Percentiles rank a stretch among this genome's conserved stretches.
Evolutionary conservation across 1,284 basidiomycete genomes (phyloP).

Genomic region (Ustilago cynodontis): DNA sequence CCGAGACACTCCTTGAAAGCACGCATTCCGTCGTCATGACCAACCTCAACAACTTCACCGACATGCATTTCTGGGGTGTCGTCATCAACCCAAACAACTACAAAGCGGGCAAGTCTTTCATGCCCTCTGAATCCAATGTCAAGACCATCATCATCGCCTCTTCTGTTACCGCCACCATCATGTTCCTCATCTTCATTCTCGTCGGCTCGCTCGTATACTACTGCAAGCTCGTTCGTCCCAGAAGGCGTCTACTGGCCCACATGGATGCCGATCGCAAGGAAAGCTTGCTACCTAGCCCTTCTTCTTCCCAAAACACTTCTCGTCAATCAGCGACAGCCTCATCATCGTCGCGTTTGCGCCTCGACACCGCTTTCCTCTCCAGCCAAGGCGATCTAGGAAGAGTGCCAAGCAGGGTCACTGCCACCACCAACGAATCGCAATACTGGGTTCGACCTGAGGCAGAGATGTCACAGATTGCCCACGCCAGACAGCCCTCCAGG

Average conservation of each 20-base stretch:
- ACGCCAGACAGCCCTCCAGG: slow-evolving; percentile 18
- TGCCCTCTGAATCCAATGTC: slow-evolving; percentile 15
- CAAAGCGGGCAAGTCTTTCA: slow-evolving; percentile 34
- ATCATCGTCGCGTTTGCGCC: slow-evolving; percentile 29
- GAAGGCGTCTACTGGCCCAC: slow-evolving; percentile 16
- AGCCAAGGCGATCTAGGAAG: slow-evolving; percentile 37
- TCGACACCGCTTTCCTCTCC: slow-evolving; percentile 36
- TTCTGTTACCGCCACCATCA: slow-evolving; percentile 31
- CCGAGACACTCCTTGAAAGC: slow-evolving; percentile 29
- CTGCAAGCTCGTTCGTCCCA: slow-evolving; percentile 35
- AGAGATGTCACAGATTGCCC: slow-evolving; percentile 2
- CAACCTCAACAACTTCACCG: slow-evolving; percentile 32
- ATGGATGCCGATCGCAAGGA: slow-evolving; percentile 10
- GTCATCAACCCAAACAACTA: slow-evolving; percentile 52
- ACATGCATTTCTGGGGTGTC: slow-evolving; percentile 47
- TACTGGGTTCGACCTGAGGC: slow-evolving; percentile 39
- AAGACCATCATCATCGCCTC: slow-evolving; percentile 45
- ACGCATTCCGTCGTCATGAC: slow-evolving; percentile 38
- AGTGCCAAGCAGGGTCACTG: slow-evolving; percentile 38
- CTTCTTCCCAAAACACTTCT: too few relatives aligned
- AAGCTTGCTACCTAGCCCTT: too few relatives aligned
- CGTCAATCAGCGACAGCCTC: too few relatives aligned
- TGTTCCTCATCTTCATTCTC: slow-evolving; percentile 36
- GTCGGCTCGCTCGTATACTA: slow-evolving; percentile 37
- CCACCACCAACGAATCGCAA: slow-evolving; percentile 41